Evolutionary conservation across 805 yeast species (phyloP), one percentile per base, ranked within the genome.

Genomic region (Candida andamanensis): DNA sequence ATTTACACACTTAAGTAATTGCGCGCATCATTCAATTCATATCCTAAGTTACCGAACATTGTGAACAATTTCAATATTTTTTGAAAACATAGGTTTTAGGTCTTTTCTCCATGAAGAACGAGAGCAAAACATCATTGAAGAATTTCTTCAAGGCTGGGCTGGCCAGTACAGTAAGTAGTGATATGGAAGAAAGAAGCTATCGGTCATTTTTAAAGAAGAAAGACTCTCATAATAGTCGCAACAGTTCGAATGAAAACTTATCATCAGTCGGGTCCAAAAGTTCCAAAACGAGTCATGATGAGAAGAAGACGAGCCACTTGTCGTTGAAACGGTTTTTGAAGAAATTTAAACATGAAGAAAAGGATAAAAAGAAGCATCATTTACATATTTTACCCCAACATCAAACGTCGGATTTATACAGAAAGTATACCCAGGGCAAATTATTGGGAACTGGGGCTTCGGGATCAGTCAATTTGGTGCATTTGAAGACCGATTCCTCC

Each of bases 391-490:
- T 41, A 23, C 50, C 45, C 12, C 37, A 29, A 23, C 52, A 46
- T 32, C 24, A 51, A 4, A 32, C 40, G 36, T 44, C 60, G 12
- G 50, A 49, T 7, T 38, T 63, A 15, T 54, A 49, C 33, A 43
- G 76, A 32, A 80, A 81, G 46, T 86, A 85, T 56, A 37, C 52
- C 5, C 67, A 76, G 15, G 94, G 94, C 9, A 72, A 72, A 40
- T 64, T 80, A 15, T 63, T 86, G 30, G 97, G 97, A 15, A 78
- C 89, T 36, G 97, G 97, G 10, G 97, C 97, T 1, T 89, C 95
- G 15, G 97, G 97, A 2, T 80, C 92, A 1, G 97, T 89, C n/a
- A 73, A 82, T 25, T 69, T 85, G 32, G 81, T 87, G 37, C 74
- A 76, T 37, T 72, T 82, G 32, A 67, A 74, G 18, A 54, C 72